Evolutionary conservation across 2,329 filamentous ascomycete genomes (phyloP).

Genomic region (Diplodia corticola): DNA sequence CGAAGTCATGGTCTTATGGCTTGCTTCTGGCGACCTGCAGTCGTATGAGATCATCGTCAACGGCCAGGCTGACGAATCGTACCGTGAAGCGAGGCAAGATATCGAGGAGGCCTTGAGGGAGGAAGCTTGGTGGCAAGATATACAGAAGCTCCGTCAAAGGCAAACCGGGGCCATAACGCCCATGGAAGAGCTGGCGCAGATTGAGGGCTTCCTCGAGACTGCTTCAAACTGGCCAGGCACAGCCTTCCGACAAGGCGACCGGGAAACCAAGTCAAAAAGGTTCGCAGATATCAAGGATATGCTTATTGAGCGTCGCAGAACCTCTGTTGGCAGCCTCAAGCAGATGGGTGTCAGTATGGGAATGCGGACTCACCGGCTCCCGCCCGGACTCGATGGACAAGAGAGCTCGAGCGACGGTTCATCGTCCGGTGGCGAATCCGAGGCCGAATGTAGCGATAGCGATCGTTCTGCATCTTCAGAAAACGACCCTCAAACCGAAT

Average conservation of each 20-base stretch:
- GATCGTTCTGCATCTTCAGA: conserved; percentile 25
- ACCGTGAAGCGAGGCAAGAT: conserved; percentile 57
- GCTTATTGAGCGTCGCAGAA: conserved; percentile 58
- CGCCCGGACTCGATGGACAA: conserved; percentile 58
- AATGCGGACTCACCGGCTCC: conserved; percentile 73
- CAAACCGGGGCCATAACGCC: conserved; percentile 36
- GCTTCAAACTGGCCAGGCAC: conserved; percentile 54
- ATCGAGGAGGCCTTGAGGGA: conserved; percentile 67
- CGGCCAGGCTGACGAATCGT: conserved; percentile 55
- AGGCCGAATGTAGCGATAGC: conserved; percentile 34
- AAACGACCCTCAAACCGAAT: conserved; percentile 28
- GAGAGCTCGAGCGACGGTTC: conserved; percentile 47
- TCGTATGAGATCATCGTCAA: conserved; percentile 79
- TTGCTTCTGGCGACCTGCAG: conserved; percentile 69
- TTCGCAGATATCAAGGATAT: conserved; percentile 63
- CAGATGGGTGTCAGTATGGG: conserved; percentile 66
- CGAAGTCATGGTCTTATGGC: conserved; percentile 76
- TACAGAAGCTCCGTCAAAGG: conserved; percentile 54
- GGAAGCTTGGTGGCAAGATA: conserved; percentile 81
- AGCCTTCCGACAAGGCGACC: conserved; percentile 49
- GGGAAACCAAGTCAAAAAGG: conserved; percentile 46
- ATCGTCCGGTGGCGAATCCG: conserved; percentile 29
- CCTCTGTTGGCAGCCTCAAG: conserved; percentile 49
- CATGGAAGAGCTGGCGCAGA: conserved; percentile 48
- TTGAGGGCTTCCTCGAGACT: conserved; percentile 46